Evolutionary conservation across 148 eudicot species (phyloP).

Genomic region (Tetragonia tetragonoides): DNA sequence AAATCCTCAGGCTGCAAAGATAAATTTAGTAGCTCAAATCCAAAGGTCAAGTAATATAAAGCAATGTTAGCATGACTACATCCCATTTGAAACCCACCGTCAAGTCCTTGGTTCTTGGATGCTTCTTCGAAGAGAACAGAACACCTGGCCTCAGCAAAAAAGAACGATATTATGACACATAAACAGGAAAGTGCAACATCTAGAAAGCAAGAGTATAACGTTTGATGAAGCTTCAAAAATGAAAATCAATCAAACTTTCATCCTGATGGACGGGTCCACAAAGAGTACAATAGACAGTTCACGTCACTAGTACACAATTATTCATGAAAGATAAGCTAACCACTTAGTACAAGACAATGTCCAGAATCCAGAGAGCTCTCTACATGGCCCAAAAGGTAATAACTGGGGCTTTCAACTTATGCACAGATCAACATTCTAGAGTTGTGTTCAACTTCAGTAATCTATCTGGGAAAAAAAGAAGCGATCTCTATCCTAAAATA

Average conservation of each 20-base stretch:
- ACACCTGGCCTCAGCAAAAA: conserved; percentile 53
- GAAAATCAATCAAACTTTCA: conserved; percentile 1
- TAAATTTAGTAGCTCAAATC: conserved; percentile 15
- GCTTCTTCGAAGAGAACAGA: conserved; percentile 84
- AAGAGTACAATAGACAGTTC: background rate
- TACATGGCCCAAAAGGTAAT: background rate
- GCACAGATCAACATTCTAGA: background rate
- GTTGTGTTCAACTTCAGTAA: background rate
- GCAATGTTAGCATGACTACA: background rate
- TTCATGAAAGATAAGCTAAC: background rate
- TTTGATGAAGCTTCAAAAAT: background rate
- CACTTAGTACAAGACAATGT: background rate
- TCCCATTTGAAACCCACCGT: conserved; percentile 44
- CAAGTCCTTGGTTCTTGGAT: conserved; percentile 94
- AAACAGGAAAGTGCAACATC: background rate
- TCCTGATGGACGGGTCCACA: background rate
- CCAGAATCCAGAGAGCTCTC: background rate
- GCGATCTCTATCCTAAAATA: too few relatives aligned
- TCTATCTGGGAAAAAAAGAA: too few relatives aligned
- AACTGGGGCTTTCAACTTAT: background rate
- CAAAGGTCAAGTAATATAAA: conserved; percentile 8
- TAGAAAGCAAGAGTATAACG: background rate
- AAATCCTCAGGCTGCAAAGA: conserved; percentile 85
- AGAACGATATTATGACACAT: background rate
- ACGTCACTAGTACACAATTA: background rate